Base-by-base conservation (phyloP, 148 eudicot genomes). In the Selenicereus undatus region DNA sequence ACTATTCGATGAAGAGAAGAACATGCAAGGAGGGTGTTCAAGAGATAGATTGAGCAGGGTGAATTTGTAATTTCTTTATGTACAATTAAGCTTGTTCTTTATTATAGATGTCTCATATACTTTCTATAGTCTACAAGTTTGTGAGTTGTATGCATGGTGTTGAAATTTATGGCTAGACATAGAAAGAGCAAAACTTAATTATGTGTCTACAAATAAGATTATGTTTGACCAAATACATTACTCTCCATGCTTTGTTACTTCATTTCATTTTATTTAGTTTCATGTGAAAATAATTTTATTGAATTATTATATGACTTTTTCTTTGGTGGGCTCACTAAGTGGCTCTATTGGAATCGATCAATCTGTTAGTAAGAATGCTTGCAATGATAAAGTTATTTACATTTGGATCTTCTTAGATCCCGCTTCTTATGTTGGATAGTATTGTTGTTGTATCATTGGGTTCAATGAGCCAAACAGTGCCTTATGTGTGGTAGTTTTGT, bases 21-120 rank as follows among this genome's bases (percentile, higher is more conserved):
- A 32, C 32, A 32, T 32, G 2, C 43, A 39, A 39, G 74, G 68
- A 43, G 62, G 71, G 62, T 50, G 81, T 56, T 56, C 62, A 64
- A 64, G 68, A 64, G 26, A 88, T 88, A 82, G 82, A 87, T 58
- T 73, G 88, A 86, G 85, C 86, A 87, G 87, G 71, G 73, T 71
- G 83, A 78, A 86, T 65, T 36, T 79, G 83, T 85, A 82, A 81
- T 62, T 78, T 82, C 43, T 39, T 42, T 21, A 73, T 76, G 60
- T 78, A 79, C 84, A 81, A 39, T 39, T 39, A 39, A 39, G 43
- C 72, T 50, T 84, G 70, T 78, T 72, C 68, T 72, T 74, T 52
- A 11, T 35, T 80, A 80, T 84, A 76, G 81, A 80, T 84, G 58
- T 70, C 45, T 36, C 75, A 73, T 84, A 69, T 80, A 51, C 30